Percentiles rank a stretch among this genome's conserved stretches.
Evolutionary conservation across 2,329 filamentous ascomycete species (phyloP).

Genomic region (Cyanodermella asteris): DNA sequence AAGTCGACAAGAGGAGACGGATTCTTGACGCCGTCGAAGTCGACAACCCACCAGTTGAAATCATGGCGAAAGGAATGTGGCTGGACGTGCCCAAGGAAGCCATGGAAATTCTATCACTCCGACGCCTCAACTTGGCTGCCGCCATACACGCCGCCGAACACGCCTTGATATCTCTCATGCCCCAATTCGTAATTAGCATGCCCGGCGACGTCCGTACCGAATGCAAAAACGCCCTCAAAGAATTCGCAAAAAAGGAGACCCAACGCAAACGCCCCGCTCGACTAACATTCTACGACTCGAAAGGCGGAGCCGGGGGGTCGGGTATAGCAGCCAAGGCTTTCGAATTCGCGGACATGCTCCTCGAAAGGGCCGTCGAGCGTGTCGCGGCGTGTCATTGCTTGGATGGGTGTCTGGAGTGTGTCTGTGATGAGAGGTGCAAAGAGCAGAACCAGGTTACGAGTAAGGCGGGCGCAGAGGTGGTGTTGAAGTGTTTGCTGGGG

Average conservation of each 20-base stretch:
- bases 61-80: conserved; percentile 76
- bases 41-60: conserved; percentile 70
- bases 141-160: conserved; percentile 93
- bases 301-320: conserved; percentile 61
- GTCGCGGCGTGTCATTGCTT: conserved; percentile 57
- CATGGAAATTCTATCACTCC: conserved; percentile 52
- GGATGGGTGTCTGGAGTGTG: conserved; percentile 75
- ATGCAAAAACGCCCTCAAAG: conserved; percentile 75
- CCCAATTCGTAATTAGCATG: conserved; percentile 73
- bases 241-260: conserved; percentile 42
- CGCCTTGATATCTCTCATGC: conserved; percentile 65
- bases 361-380: conserved; percentile 52
- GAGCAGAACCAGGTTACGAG: conserved; percentile 83
- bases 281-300: conserved; percentile 85
- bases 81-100: conserved; percentile 66
- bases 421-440: conserved; percentile 64
- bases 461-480: conserved; percentile 66
- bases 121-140: conserved; percentile 59
- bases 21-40: conserved; percentile 84
- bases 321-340: conserved; percentile 88
- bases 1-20: conserved; percentile 65
- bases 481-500: conserved; percentile 54
- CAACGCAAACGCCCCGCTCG: conserved; percentile 62
- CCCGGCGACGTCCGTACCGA: conserved; percentile 86
- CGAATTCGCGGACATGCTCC: conserved; percentile 64